Evolutionary conservation across 140 eudicot species (phyloP).

Genomic region (Senecio squalidus): DNA sequence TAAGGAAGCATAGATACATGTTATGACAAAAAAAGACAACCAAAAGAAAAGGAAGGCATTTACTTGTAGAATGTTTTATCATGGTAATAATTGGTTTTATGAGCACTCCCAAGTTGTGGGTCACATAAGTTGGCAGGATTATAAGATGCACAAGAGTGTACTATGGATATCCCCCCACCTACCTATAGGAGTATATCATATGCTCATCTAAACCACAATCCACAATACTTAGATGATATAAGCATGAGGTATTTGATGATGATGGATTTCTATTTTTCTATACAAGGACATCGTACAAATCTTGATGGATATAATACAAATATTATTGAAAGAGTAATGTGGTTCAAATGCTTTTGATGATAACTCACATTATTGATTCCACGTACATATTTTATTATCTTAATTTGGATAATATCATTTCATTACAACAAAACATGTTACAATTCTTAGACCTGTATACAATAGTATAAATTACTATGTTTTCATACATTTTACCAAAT

Average conservation of each 20-base stretch:
- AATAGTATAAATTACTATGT: too few species aligned
- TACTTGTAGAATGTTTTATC: conserved; percentile 35
- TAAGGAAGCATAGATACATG: conserved; percentile 15
- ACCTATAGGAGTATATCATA: conserved; percentile 18
- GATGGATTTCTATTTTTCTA: conserved; percentile 22
- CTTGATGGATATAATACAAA: conserved; percentile 7
- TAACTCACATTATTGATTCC: background rate
- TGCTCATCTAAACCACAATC: conserved; percentile 40
- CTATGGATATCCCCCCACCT: conserved; percentile 37
- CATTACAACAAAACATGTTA: background rate
- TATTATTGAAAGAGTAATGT: conserved; percentile 1
- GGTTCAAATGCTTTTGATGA: conserved; percentile 6
- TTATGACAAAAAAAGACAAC: background rate
- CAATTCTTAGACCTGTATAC: background rate
- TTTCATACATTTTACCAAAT: too few species aligned
- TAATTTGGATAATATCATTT: background rate
- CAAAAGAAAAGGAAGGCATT: conserved; percentile 19
- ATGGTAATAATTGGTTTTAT: conserved; percentile 33
- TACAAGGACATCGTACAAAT: background rate
- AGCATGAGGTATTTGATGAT: conserved; percentile 65
- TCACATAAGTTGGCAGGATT: conserved; percentile 21
- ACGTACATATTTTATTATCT: background rate
- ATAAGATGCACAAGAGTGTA: conserved; percentile 48
- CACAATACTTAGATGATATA: conserved; percentile 47
- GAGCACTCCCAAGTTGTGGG: conserved; percentile 45